Evolutionary conservation across 805 yeast species (phyloP), one percentile per base, ranked within the genome.

Genomic region (Lachancea cidri): DNA sequence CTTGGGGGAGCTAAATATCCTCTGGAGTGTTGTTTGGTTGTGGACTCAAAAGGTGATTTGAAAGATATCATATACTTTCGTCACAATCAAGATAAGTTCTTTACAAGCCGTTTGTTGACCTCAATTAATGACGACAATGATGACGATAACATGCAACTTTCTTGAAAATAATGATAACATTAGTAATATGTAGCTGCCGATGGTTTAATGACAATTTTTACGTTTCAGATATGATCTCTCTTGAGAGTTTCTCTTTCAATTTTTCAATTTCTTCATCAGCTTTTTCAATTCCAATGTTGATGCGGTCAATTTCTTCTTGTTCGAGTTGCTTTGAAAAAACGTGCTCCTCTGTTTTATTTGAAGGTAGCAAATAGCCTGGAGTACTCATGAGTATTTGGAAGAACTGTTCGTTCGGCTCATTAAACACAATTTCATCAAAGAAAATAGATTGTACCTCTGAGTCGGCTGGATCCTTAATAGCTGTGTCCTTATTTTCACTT

Each of bases 341-440:
- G 29, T 62, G 57, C 4, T 54, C 56, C 3, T 56, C 58, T 0
- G 66, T 54, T 40, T 69, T 72, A 47, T 49, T 60, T 3, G 77
- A 53, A 3, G 64, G 71, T 57, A 77, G 48, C 52, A 73, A 47
- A 54, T 83, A 71, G 35, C 80, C 70, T 4, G 95, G 91, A 44
- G 74, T 73, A 29, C 70, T 61, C 4, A 95, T 85, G 54, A 91
- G 71, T 4, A 80, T 67, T 50, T 83, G 86, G 65, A 93, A 91
- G 64, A 88, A 77, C 16, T 74, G 74, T 52, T 93, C 98, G 5
- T 96, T 88, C 2, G 98, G 98, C 62, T 93, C 98, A 59, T 84
- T 86, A 58, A 93, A 93, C 2, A 93, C 95, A 15, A 93, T 67
- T 58, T 93, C 98, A 57, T 93, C 98, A 54, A 83, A 93, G 31